phyloP scores from a whole-genome alignment of 176 grass and related monocot genomes.

The Musa acuminata region DNA sequence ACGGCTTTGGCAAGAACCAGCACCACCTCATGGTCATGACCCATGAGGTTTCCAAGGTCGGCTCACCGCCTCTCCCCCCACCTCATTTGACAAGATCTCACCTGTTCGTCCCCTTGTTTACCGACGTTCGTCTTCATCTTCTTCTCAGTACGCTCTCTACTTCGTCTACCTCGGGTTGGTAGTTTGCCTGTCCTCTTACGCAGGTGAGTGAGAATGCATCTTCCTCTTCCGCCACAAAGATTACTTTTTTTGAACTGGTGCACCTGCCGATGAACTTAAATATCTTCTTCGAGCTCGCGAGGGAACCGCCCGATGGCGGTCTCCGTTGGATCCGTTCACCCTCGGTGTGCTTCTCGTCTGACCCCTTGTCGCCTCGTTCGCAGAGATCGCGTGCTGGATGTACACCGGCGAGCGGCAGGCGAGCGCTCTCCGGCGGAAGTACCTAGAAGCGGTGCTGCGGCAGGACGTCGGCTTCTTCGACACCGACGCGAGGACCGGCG shows the following conservation, averaged over 20 bases:
- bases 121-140: not conserved
- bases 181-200: conserved; percentile 82
- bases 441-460: conserved; percentile 79
- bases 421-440: conserved; percentile 53
- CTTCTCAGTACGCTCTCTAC: conserved; percentile 76
- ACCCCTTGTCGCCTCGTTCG: not conserved
- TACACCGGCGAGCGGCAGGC: conserved; percentile 93
- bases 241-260: conserved; percentile 1
- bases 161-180: conserved; percentile 96
- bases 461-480: conserved; percentile 99
- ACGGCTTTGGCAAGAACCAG: conserved; percentile 96
- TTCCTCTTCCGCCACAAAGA: not conserved
- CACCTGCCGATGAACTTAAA: not conserved
- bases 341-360: not conserved
- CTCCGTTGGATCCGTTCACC: not conserved
- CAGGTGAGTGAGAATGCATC: conserved; percentile 33
- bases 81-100: not conserved
- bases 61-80: not conserved
- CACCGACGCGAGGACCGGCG: conserved; percentile 83
- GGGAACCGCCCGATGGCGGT: not conserved
- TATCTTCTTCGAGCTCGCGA: conserved; percentile 1
- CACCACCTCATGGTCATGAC: conserved; percentile 79
- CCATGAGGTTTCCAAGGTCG: conserved; percentile 95
- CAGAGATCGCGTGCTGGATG: conserved; percentile 99
- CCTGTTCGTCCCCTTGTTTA: not conserved